Conservation (phyloP, 1,284 basidiomycete species). For the Neolentinus lepideus region DNA sequence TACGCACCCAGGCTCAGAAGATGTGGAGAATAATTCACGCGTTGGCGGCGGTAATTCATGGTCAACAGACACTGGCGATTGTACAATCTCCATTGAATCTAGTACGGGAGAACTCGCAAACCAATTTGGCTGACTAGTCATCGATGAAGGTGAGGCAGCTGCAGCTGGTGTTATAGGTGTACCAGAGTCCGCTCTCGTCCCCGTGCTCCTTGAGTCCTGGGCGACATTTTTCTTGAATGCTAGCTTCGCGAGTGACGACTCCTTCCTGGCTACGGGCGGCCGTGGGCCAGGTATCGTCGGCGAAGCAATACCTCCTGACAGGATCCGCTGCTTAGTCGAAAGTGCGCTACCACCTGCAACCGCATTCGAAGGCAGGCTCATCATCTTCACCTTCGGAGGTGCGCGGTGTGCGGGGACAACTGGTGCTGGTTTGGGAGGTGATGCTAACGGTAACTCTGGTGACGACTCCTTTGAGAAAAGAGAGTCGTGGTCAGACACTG, state of each 20-base stretch:
- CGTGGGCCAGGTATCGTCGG: slow-evolving; percentile 16
- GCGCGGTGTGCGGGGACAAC: background rate
- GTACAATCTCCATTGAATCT: slow-evolving; percentile 6
- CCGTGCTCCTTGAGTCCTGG: background rate
- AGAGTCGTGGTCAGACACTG: slow-evolving; percentile 8
- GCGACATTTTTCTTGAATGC: slow-evolving; percentile 15
- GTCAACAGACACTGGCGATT: background rate
- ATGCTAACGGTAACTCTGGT: background rate
- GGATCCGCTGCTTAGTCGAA: background rate
- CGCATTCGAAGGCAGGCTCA: slow-evolving; percentile 12
- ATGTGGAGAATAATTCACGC: background rate
- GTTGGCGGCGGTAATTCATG: background rate
- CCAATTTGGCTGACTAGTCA: background rate
- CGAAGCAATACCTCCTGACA: background rate
- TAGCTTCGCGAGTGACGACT: slow-evolving; percentile 7
- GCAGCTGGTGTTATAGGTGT: slow-evolving; percentile 15
- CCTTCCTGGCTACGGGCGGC: slow-evolving; percentile 13
- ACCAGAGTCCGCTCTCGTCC: background rate
- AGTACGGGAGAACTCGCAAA: slow-evolving; percentile 2
- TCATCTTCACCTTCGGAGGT: slow-evolving; percentile 13
- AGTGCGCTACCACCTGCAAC: slow-evolving; percentile 5
- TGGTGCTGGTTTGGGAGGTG: background rate
- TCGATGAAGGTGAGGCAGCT: slow-evolving; percentile 18
- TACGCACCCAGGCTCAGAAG: background rate
- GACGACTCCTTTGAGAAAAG: slow-evolving; percentile 13